Evolutionary conservation across 352 stramenopile species (phyloP).

Genomic region (Pythium guiyangense): DNA sequence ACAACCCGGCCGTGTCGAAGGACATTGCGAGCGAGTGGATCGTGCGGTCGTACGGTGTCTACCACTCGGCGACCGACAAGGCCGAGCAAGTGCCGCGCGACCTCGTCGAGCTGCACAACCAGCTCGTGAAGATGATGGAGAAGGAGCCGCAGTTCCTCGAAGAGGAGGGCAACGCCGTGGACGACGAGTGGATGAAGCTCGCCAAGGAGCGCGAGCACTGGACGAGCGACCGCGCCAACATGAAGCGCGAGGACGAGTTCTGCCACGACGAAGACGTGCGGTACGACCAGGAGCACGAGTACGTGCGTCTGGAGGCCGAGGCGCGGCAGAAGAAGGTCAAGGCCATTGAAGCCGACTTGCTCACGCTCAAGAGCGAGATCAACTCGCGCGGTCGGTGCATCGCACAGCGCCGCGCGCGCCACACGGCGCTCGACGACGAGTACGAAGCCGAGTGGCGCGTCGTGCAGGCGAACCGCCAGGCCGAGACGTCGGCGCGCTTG

Average conservation of each 20-base stretch:
- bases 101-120: conserved; percentile 61
- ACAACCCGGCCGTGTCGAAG: conserved; percentile 86
- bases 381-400: conserved; percentile 61
- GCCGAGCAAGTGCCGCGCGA: conserved; percentile 53
- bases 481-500: conserved; percentile 58
- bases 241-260: conserved; percentile 88
- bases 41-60: conserved; percentile 83
- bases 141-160: conserved; percentile 76
- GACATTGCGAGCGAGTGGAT: conserved; percentile 88
- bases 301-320: conserved; percentile 63
- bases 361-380: conserved; percentile 80
- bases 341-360: conserved; percentile 69
- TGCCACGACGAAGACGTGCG: conserved; percentile 78
- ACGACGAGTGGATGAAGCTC: conserved; percentile 88
- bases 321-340: conserved; percentile 84
- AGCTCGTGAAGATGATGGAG: conserved; percentile 83
- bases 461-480: conserved; percentile 55
- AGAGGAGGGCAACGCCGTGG: conserved; percentile 75
- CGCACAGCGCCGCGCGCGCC: conserved; percentile 64
- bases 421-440: conserved; percentile 73
- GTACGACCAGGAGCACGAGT: conserved; percentile 86
- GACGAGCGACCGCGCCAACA: conserved; percentile 83
- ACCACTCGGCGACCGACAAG: conserved; percentile 47
- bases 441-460: conserved; percentile 85
- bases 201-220: conserved; percentile 88